A percentile compares a stretch with the other conserved stretches of the same genome.
phyloP scores from a whole-genome alignment of 305 asterid genomes.

The Salvia sclarea region DNA sequence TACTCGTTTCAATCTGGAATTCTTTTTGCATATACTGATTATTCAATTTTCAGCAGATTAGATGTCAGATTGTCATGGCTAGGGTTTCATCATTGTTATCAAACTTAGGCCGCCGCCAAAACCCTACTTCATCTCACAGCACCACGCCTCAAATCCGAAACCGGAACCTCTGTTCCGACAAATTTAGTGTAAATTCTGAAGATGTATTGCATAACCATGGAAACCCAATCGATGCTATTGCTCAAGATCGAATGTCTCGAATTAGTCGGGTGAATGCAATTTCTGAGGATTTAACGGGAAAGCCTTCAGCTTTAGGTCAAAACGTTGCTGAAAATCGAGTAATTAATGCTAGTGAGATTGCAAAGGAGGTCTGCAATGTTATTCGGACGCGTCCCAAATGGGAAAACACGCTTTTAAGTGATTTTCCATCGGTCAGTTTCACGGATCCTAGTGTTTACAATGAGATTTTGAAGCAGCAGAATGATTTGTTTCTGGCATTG shows the following conservation, averaged over 20 bases:
- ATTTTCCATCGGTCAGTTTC: slow-evolving; percentile 56
- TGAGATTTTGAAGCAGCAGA: slow-evolving; percentile 56
- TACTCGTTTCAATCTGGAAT: neutral
- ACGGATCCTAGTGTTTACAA: slow-evolving; percentile 49
- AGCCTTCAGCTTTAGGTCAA: slow-evolving; percentile 30
- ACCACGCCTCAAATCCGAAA: slow-evolving; percentile 34
- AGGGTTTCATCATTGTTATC: slow-evolving; percentile 41
- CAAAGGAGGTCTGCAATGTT: slow-evolving; percentile 48
- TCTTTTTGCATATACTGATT: neutral
- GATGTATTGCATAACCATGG: slow-evolving; percentile 25
- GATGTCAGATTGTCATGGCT: slow-evolving; percentile 40
- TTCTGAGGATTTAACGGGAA: slow-evolving; percentile 17
- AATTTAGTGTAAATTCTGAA: slow-evolving; percentile 30
- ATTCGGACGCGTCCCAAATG: slow-evolving; percentile 59
- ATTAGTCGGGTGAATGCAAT: slow-evolving; percentile 9
- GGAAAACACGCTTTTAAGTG: slow-evolving; percentile 54
- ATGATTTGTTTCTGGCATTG: slow-evolving; percentile 42
- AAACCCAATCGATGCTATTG: slow-evolving; percentile 31
- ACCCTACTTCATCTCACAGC: slow-evolving; percentile 34
- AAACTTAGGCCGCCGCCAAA: slow-evolving; percentile 44
- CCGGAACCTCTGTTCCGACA: slow-evolving; percentile 40
- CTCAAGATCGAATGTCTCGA: slow-evolving; percentile 33
- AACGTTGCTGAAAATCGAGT: slow-evolving; percentile 31
- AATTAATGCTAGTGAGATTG: slow-evolving; percentile 39
- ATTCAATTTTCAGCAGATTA: slow-evolving; percentile 7